Evolutionary conservation across 1,284 basidiomycete genomes (phyloP).

Genomic region (Cutaneotrichosporon cutaneum): DNA sequence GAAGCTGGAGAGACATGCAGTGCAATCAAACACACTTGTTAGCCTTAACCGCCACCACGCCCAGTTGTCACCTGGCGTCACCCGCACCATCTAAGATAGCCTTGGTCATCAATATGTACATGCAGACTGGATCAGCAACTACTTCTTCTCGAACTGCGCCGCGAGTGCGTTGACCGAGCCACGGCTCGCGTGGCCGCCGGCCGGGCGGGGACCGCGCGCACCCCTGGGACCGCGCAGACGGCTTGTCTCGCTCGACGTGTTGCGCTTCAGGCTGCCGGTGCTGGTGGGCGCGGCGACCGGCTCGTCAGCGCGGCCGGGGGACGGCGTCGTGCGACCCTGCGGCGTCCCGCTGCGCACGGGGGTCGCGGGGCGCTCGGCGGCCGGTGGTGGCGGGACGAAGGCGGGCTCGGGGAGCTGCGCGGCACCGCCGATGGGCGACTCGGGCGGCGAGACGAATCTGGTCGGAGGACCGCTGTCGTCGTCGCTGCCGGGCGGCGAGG

Average conservation of each 20-base stretch:
- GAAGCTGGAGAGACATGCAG: not conserved
- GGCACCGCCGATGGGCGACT: conserved; percentile 9
- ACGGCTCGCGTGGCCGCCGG: conserved; percentile 25
- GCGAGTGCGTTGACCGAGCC: conserved; percentile 35
- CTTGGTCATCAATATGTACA: not conserved
- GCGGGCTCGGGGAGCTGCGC: conserved; percentile 27
- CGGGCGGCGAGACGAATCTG: conserved; percentile 3
- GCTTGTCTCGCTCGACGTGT: conserved; percentile 56
- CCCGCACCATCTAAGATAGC: not conserved
- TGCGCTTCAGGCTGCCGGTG: conserved; percentile 50
- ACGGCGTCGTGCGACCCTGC: conserved; percentile 18
- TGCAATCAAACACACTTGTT: not conserved
- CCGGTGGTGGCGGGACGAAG: conserved; percentile 37
- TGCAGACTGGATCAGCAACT: not conserved
- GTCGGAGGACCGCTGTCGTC: not conserved
- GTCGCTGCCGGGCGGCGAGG: not conserved
- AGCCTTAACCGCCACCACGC: not conserved
- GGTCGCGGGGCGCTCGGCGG: conserved; percentile 20
- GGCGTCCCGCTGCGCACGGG: conserved; percentile 21
- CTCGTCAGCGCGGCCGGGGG: conserved; percentile 26
- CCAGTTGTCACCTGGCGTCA: not conserved
- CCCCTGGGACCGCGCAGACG: conserved; percentile 44
- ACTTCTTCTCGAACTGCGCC: conserved; percentile 37
- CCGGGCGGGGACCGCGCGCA: conserved; percentile 42
- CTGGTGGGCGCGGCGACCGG: conserved; percentile 27